Evolutionary conservation across 2,329 filamentous ascomycete species (phyloP), one percentile per base, ranked within the genome.

Genomic region (Fusarium musae): DNA sequence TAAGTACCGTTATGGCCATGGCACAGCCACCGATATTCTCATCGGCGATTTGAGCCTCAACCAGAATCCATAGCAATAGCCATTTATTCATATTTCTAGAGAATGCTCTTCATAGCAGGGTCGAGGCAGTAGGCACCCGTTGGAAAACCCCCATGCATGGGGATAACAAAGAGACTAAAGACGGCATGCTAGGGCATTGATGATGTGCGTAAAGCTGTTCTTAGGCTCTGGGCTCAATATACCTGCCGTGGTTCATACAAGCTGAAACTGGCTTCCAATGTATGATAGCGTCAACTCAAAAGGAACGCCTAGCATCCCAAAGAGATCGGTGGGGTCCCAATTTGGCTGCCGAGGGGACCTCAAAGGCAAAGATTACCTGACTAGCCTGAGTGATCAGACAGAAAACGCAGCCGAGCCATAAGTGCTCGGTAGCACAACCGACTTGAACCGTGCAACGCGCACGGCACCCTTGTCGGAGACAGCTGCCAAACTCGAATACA

Each of bases 41-140:
- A 60, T 65, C 61, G 58, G 49, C 52, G 60, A 62, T 70, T 74
- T 77, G 66, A 77, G 68, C 65, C 75, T 77, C 75, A 75, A 69
- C 30, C 54, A 54, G 53, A 43, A 37, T 56, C 57, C 49, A 63
- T 21, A 49, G 40, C 17, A 36, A 26, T 47, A 17, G 62, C 61
- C 61, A 39, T 36, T n/a, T 36, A 34, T 66, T 62, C 63, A 36
- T 64, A 21, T 34, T 60, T 59, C 59, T 63, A 44, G 57, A 64
- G 50, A 62, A 58, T 63, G 50, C 47, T 62, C 59, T 57, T 54
- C 37, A 44, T 52, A 42, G 56, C 28, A 59, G 59, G 37, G 56
- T 47, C 53, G 47, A 40, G 26, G 37, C 8, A 46, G 39, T 40
- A 44, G 43, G 54, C 50, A 40, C 23, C 23, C 44, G 37, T 34